Base-by-base conservation (phyloP, 345 rosid species). In the Pugionium dolabratum region DNA sequence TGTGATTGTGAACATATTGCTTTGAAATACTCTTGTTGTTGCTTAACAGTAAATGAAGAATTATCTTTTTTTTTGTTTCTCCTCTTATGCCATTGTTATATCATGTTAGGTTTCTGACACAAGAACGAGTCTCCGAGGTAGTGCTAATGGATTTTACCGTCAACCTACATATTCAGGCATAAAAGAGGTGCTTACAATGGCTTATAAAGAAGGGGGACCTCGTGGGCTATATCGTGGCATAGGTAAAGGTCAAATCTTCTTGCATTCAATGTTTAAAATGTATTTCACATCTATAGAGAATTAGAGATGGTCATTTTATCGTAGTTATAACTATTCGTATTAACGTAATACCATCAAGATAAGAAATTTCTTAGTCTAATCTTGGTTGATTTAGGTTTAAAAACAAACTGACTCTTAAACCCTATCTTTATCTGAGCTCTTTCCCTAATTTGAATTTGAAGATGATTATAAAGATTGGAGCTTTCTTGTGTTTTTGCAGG, bases 151-250 rank as follows among this genome's bases (percentile, higher is more conserved):
- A 39, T 46, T 79, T 4, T 73, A 64, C 55, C 73, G 83, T 34
- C 91, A 45, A 54, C 91, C 86, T 73, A 75, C 82, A 46, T 93
- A 90, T 79, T 70, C 71, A 47, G 94, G 97, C 46, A 79, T 93
- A 62, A 83, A 76, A 70, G 89, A 86, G 70, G 97, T 90, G 59
- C 85, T 93, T 59, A 46, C 80, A 52, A 78, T 76, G 62, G 89
- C 88, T 69, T 90, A 86, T 78, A 86, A 76, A 81, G 94, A 84
- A 83, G 98, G 89, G 58, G 92, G 97, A 62, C 62, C 79, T 18
- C 97, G 91, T 41, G 91, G 77, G 50, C 75, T 93, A 29, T 93
- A 93, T 75, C 80, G 97, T 40, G 98, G 98, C 66, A 75, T 92
- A 70, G 96, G 98, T 92, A 75, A n/a, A 41, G 49, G 59, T 28